Evolutionary conservation across 2,329 filamentous ascomycete genomes (phyloP), one percentile per base, ranked within the genome.

Genomic region (Aspergillus neotritici): DNA sequence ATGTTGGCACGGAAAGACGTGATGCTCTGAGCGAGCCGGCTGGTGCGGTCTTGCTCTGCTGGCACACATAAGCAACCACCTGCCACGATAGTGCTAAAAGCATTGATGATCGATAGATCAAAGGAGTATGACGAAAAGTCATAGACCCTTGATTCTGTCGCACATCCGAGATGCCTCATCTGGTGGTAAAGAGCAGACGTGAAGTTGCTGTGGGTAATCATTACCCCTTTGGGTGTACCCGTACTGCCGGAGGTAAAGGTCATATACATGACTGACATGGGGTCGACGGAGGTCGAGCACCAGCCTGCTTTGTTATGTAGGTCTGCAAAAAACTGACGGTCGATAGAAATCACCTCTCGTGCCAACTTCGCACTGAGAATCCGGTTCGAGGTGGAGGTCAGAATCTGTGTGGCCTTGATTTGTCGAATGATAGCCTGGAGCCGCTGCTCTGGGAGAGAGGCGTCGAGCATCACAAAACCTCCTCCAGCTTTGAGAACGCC

Each of bases 1-100:
- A 74, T 76, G 33, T 72, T 77, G 30, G 76, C 72, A 5, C 68
- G 61, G 69, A 77, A 75, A 0, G 65, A 57, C 3, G 70, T 68
- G 29, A 82, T 75, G 1, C 69, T 70, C 0, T 67, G 69, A 2
- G 68, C 64, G 11, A 80, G 69, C 42, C 79, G 70, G 38, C 71
- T 68, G 1, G 73, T 49, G 33, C 73, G 65, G 45, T 78, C 72
- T 4, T 68, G 57, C 1, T 73, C 63, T 0, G 73, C 72, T 0
- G 80, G 78, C 2, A 83, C 70, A 44, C 80, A 82, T 6, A 83
- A 69, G 33, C 77, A 81, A 0, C 76, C 79, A 5, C 80, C 80
- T 29, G 75, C 65, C 2, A 72, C 64, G n/a, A n/a, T 4, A 83
- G 64, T 0, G 79, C 76, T 2, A 73, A 70, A 38, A 80, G 72